Percentiles rank a stretch among this genome's conserved stretches.
Conservation (phyloP, 768 basidiomycete genomes). For the Nidularia pulvinata region DNA sequence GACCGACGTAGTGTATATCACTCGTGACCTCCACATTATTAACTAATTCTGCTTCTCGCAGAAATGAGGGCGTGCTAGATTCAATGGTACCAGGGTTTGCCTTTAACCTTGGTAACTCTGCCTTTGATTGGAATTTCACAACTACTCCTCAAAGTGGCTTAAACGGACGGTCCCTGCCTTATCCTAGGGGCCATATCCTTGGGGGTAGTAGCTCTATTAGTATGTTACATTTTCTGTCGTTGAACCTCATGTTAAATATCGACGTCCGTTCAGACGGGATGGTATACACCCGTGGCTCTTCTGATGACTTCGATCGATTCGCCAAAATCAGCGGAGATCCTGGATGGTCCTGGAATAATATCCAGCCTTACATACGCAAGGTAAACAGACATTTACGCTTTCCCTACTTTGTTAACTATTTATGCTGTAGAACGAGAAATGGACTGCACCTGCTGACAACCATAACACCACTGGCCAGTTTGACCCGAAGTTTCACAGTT, state of each 20-base stretch:
- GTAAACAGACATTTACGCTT: constrained; percentile 7
- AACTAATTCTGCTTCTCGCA: constrained; percentile 1
- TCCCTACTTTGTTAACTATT: background rate
- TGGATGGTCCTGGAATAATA: constrained; percentile 27
- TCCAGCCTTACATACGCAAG: constrained; percentile 22
- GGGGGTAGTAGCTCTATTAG: constrained; percentile 29
- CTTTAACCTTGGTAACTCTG: constrained; percentile 4
- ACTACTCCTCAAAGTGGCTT: constrained; percentile 22
- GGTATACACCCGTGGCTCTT: constrained; percentile 25
- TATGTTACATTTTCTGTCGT: constrained; percentile 7
- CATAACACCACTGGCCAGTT: constrained; percentile 28
- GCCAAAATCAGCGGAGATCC: constrained; percentile 20
- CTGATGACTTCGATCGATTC: constrained; percentile 22
- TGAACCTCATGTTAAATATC: background rate
- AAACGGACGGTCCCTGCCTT: constrained; percentile 16
- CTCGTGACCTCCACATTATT: background rate
- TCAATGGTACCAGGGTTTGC: constrained; percentile 12
- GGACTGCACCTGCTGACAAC: constrained; percentile 21
- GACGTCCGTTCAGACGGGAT: constrained; percentile 17
- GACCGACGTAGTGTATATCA: constrained; percentile 16
- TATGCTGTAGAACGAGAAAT: constrained; percentile 16
- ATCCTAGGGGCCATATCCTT: constrained; percentile 23
- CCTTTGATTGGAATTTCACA: constrained; percentile 32
- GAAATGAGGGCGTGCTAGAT: constrained; percentile 12
- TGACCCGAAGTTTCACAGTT: constrained; percentile 26